Percentiles rank a stretch among this genome's conserved stretches.
Conservation (phyloP, 2,329 filamentous ascomycete genomes). For the Sporothrix curviconia region DNA sequence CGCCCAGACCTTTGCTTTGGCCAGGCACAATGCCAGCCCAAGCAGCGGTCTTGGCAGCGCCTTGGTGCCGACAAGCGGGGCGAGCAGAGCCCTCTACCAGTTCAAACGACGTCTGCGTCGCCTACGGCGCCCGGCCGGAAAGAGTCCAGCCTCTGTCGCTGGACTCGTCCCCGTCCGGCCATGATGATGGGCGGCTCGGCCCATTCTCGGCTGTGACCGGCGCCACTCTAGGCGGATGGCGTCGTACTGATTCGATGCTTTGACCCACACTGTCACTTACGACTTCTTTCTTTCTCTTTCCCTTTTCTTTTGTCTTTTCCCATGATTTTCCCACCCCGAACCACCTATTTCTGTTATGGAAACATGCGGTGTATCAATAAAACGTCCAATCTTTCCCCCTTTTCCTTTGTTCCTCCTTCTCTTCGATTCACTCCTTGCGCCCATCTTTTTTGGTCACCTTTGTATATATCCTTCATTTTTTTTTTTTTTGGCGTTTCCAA, state of each 20-base stretch:
- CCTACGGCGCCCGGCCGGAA: constrained; percentile 47
- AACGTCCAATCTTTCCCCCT: constrained; percentile 1
- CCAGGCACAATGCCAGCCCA: constrained; percentile 49
- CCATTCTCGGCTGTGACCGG: constrained; percentile 43
- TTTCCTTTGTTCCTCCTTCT: neutral
- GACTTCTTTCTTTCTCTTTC: neutral
- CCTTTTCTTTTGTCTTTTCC: neutral
- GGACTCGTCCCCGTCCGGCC: constrained; percentile 31
- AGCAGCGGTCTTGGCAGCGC: neutral
- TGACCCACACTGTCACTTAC: neutral
- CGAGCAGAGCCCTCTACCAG: constrained; percentile 20
- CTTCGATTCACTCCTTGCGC: neutral
- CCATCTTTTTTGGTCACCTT: neutral
- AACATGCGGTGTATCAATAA: constrained; percentile 12
- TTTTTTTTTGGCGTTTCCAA: neutral
- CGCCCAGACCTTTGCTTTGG: constrained; percentile 93
- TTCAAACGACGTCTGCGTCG: constrained; percentile 42
- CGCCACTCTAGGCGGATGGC: constrained; percentile 54
- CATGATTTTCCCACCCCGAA: constrained; percentile 8
- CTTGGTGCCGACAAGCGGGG: constrained; percentile 21
- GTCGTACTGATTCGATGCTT: constrained; percentile 45
- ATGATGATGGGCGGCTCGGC: constrained; percentile 38
- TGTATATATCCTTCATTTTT: neutral
- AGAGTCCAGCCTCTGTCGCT: constrained; percentile 14
- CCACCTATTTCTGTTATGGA: constrained; percentile 1